Conservation (phyloP, 1,284 basidiomycete genomes). For the Papiliotrema nemorosa region DNA sequence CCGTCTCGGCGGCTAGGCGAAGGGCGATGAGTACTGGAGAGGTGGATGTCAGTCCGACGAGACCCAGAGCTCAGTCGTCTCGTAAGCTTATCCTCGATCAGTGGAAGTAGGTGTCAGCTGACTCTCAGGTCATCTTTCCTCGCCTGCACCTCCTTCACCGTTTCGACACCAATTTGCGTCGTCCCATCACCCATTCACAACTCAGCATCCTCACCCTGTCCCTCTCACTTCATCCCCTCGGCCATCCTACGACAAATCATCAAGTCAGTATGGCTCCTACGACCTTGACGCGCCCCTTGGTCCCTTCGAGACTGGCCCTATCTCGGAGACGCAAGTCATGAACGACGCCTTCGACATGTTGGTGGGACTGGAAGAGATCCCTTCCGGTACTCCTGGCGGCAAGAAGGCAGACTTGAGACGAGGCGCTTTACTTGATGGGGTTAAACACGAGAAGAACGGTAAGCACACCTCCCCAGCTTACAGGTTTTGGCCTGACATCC, state of each 20-base stretch:
- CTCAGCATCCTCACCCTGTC: conserved; percentile 27
- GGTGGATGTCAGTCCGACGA: conserved; percentile 2
- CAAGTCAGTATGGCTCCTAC: conserved; percentile 9
- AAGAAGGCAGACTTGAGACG: conserved; percentile 17
- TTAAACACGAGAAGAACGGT: conserved; percentile 21
- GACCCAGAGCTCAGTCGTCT: background rate
- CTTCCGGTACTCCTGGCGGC: conserved; percentile 26
- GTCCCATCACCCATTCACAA: conserved; percentile 11
- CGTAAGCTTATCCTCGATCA: background rate
- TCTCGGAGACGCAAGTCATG: background rate
- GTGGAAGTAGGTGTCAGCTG: background rate
- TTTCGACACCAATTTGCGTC: background rate
- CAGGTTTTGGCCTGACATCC: background rate
- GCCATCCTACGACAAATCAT: conserved; percentile 10
- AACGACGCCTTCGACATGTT: conserved; percentile 22
- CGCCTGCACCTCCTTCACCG: conserved; percentile 3
- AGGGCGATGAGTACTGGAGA: conserved; percentile 4
- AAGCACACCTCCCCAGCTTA: background rate
- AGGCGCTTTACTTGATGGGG: conserved; percentile 20
- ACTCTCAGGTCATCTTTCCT: conserved; percentile 9
- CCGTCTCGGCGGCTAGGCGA: background rate
- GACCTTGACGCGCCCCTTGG: too few relatives aligned
- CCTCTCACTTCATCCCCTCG: conserved; percentile 12
- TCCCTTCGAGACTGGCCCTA: background rate
- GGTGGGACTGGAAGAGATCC: conserved; percentile 13